A percentile compares a stretch with the other conserved stretches of the same genome.
These are phyloP conservation scores for Fagopyrum esculentum DNA, from an alignment of 148 eudicot species.

Conservation along the genomic window DNA sequence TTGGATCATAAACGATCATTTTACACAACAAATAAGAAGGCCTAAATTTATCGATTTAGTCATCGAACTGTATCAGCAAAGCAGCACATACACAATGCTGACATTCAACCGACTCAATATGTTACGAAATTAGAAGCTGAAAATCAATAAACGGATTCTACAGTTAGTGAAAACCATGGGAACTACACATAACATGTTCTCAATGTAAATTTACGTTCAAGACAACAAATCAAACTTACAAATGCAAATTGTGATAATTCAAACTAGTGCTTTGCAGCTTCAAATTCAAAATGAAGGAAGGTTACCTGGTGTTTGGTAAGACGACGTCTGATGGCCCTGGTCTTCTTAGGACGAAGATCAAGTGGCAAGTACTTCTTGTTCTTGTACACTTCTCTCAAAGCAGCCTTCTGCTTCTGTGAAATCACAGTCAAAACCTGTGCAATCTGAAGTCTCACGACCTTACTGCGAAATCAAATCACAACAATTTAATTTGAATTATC, in stretches of 20 bases:
- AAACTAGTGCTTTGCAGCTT: not conserved
- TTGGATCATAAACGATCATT: no score
- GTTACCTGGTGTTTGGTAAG: conserved; percentile 38
- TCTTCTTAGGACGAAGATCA: conserved; percentile 35
- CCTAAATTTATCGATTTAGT: no score
- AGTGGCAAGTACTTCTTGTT: conserved; percentile 41
- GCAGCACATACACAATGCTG: not conserved
- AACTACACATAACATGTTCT: no score
- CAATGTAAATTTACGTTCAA: not conserved
- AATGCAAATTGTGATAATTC: not conserved
- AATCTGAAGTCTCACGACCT: conserved; percentile 28
- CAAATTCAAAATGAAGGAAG: not conserved
- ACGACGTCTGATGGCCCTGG: conserved; percentile 31
- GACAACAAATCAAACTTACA: not conserved
- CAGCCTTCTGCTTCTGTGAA: conserved; percentile 33
- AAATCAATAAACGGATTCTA: no score
- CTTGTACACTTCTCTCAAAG: conserved; percentile 38
- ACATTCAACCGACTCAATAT: no score
- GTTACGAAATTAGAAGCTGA: no score
- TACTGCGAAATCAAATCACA: conserved; percentile 12
- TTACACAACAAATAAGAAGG: no score
- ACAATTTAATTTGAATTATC: not conserved
- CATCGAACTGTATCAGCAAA: not conserved
- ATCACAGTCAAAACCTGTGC: conserved; percentile 37
- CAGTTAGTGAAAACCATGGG: no score